Base-by-base conservation (phyloP, 768 basidiomycete genomes). In the Austroboletus festivus region DNA sequence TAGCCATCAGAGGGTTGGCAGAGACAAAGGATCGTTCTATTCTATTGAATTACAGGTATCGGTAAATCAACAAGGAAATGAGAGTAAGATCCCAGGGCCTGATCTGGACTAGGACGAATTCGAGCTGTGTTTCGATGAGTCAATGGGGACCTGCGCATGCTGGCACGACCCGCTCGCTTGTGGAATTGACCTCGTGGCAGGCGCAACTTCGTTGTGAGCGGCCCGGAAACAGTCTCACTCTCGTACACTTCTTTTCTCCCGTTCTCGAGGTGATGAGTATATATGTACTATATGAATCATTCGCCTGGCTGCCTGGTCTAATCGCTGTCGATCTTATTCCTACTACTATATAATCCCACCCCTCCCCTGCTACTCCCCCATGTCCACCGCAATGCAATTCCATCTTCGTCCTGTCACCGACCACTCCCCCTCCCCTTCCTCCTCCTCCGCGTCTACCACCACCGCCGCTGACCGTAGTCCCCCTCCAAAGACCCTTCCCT, bases 391-490 rank as follows among this genome's bases (percentile, higher is more conserved):
- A 42, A 66, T 68, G 67, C 58, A 68, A 66, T 82, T 75, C 68
- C 77, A 77, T 58, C 78, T 83, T 37, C 80, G 82, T 47, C 83
- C 82, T 30, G 77, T 83, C 50, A 59, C 73, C 4, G 70, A 74
- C 46, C 59, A 53, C 38, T 70, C 75, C 5, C 74, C 76, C 42
- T 79, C 80, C 28, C 74, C 81, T 13, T 79, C 83, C 9, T 78
- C 83, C 7, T 76, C 83, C 23, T 77, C 77, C 35, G 61, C 73
- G 2, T 72, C 75, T 46, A 70, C 75, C 11, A 71, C 74, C 23
- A 75, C 81, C 13, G 70, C 73, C 19, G 70, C 66, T 24, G 74
- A 73, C 31, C 74, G 68, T 51, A 76, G 70, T 50, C 74, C 71
- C 2, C 63, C 65, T 0, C 23, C 49, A 21, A 68, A 62, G 42